These are phyloP conservation scores for Diatrype stigma DNA, from an alignment of 2,329 filamentous ascomycete genomes.

Conservation along the genomic window DNA sequence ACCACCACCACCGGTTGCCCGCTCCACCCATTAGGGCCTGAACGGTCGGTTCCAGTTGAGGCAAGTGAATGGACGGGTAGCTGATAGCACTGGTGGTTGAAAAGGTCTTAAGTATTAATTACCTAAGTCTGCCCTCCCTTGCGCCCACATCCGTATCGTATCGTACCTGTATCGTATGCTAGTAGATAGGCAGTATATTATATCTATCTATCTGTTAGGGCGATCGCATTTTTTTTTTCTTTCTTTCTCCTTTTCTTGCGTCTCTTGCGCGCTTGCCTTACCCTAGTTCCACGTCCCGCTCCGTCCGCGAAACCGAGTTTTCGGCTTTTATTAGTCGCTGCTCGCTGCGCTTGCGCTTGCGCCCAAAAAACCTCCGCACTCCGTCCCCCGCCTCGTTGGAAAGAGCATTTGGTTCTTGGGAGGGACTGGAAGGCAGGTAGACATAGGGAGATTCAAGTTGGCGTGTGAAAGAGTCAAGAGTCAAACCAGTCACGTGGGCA, in stretches of 20 bases:
- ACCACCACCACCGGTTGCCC: slow-evolving; percentile 9
- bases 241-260: not conserved
- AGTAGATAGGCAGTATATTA: no score
- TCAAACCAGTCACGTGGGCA: not conserved
- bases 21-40: slow-evolving; percentile 12
- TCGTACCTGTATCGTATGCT: no score
- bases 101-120: not conserved
- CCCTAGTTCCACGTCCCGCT: not conserved
- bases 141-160: not conserved
- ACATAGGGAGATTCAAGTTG: not conserved
- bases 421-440: not conserved
- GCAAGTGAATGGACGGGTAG: slow-evolving; percentile 10
- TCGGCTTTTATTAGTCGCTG: not conserved
- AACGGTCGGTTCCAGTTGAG: not conserved
- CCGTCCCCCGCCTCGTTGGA: not conserved
- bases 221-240: not conserved
- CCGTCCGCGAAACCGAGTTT: not conserved
- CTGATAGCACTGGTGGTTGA: slow-evolving; percentile 19
- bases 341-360: not conserved
- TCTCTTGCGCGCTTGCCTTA: not conserved
- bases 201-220: no score
- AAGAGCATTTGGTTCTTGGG: not conserved
- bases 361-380: not conserved
- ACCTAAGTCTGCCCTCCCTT: not conserved
- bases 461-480: not conserved